Conservation (phyloP, 2,329 filamentous ascomycete species). For the Colletotrichum tabaci region DNA sequence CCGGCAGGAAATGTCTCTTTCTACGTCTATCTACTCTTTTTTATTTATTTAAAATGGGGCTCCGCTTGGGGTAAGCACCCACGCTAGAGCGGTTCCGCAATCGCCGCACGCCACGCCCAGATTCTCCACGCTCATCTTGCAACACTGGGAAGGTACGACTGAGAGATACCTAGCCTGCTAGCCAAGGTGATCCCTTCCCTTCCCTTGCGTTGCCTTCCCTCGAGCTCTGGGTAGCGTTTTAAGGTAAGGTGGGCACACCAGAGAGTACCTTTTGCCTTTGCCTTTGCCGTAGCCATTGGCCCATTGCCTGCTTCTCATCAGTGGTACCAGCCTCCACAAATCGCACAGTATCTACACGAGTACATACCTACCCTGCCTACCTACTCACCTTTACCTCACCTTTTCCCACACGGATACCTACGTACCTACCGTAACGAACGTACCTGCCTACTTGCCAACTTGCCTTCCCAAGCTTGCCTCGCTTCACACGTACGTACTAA, state of each 20-base stretch:
- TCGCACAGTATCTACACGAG: too few species aligned
- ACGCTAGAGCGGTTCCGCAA: slow-evolving; percentile 24
- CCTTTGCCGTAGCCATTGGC: too few species aligned
- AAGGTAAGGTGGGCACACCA: slow-evolving; percentile 1
- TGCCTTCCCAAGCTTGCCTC: slow-evolving; percentile 26
- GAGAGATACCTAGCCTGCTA: background rate
- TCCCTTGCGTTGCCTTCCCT: slow-evolving; percentile 3
- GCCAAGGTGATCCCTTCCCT: slow-evolving; percentile 16
- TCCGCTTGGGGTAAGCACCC: slow-evolving; percentile 3
- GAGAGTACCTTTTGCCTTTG: background rate
- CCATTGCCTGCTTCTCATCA: too few species aligned
- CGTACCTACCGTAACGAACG: background rate
- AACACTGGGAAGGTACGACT: slow-evolving; percentile 25
- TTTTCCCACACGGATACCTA: slow-evolving; percentile 7
- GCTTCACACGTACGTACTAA: slow-evolving; percentile 3
- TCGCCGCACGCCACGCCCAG: slow-evolving; percentile 34
- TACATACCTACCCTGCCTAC: background rate
- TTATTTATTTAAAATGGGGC: slow-evolving; percentile 2
- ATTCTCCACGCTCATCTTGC: slow-evolving; percentile 33
- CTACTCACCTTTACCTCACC: slow-evolving; percentile 6
- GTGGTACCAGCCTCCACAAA: too few species aligned
- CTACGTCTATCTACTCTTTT: background rate
- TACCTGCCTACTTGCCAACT: too few species aligned
- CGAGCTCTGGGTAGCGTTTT: slow-evolving; percentile 22
- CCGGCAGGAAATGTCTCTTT: background rate